phyloP scores from a whole-genome alignment of 257 asterid genomes.

The Gynochthodes officinalis region DNA sequence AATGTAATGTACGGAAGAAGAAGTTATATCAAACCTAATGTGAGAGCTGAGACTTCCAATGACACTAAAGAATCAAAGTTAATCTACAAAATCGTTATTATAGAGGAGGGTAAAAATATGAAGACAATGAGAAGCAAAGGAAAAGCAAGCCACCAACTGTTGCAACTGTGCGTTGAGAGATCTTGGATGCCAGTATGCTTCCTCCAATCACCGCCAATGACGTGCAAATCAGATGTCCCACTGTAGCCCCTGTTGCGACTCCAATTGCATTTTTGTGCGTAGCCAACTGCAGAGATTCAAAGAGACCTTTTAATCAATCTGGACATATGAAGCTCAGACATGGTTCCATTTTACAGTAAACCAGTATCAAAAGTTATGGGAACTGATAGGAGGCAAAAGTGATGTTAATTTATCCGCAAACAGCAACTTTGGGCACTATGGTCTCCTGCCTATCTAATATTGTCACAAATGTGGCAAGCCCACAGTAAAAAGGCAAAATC shows the following conservation, averaged over 20 bases:
- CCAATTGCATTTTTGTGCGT: conserved; percentile 94
- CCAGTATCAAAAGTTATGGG: background rate
- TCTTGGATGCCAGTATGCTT: conserved; percentile 94
- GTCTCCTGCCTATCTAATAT: background rate
- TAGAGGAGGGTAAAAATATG: conserved; percentile 84
- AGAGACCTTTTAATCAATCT: background rate
- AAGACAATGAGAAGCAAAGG: conserved; percentile 84
- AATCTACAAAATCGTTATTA: conserved; percentile 42
- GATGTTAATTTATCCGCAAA: background rate
- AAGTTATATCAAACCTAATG: background rate
- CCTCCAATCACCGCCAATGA: conserved; percentile 94
- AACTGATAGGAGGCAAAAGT: background rate
- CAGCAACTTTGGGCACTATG: background rate
- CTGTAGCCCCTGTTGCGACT: conserved; percentile 75
- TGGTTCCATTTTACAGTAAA: background rate
- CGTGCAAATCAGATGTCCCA: conserved; percentile 90
- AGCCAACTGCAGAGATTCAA: conserved; percentile 56
- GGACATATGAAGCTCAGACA: background rate
- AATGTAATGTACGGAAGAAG: background rate
- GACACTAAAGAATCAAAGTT: conserved; percentile 12
- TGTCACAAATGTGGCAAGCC: background rate
- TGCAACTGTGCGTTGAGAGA: conserved; percentile 95
- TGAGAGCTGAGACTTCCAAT: background rate
- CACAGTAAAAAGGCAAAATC: background rate
- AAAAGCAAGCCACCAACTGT: conserved; percentile 84